Base-by-base conservation (phyloP, 306 rosid species). In the Citrullus colocynthis region DNA sequence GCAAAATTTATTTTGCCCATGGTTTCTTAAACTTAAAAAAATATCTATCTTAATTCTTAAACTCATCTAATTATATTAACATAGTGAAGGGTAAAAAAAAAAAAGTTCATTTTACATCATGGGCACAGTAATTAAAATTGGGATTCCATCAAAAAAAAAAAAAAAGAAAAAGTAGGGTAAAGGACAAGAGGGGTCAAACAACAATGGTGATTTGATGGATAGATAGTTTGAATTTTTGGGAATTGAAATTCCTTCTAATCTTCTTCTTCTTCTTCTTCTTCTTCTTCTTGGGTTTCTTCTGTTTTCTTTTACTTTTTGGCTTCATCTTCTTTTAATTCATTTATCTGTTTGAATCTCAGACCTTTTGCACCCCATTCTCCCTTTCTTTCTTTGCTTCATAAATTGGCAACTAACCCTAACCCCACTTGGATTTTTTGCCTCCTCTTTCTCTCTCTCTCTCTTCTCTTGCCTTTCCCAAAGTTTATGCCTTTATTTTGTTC, bases 381-480 rank as follows among this genome's bases (percentile, higher is more conserved):
- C 42, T n/a, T 51, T 73, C 44, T 73, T 73, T 73, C 67, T 77
- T 81, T 83, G 83, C 80, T 64, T 65, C 76, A 66, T 70, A 79
- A 65, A 81, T 76, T 80, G 82, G 87, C 77, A 79, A 83, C 85
- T 83, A 71, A 64, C 42, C 74, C 80, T 49, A 60, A 69, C 85
- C 85, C 83, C 87, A 81, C 89, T 54, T 81, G 73, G 81, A 76
- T 81, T 83, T 83, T 52, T 70, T 74, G 7, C 62, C 62, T 74
- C 9, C 17, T 8, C 78, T 48, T 48, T 12, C n/a, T 52, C 7
- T 16, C 57, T 52, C 56, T 4, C 52, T 42, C 48, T 42, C 2
- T 44, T 9, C 48, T 48, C 15, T 12, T 52, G n/a, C 57, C 57
- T 52, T 52, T 52, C 57, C 57, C 57, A 52, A 52, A 16, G 9